Evolutionary conservation across 495 filamentous ascomycete species (phyloP), one percentile per base, ranked within the genome.

Genomic region (Aspergillus ellipticus): DNA sequence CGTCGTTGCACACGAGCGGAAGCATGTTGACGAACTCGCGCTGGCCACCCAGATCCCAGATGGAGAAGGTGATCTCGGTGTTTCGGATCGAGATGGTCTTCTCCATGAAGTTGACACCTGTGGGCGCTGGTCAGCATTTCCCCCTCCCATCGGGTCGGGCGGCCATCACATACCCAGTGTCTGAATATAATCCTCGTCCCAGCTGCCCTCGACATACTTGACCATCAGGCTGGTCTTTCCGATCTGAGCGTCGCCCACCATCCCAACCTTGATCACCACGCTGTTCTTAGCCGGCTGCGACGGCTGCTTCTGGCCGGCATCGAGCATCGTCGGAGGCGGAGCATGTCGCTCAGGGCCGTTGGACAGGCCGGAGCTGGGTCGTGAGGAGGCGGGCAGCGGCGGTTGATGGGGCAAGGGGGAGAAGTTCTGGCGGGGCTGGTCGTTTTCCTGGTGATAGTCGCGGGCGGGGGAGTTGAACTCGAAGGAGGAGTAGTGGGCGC

Each of bases 181-280:
- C 74, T 98, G 94, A 64, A 98, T 98, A 72, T 98, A 98, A 73
- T 98, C 94, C 74, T 98, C 94, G 72, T 98, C 94, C 89, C 95
- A 98, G 71, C 90, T 96, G 21, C 94, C 94, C 74, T 98, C 94
- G 35, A 98, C 94, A 63, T 98, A 98, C 73, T 98, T 98, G 49
- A 98, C 94, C 94, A 98, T 98, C 67, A 98, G 69, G 61, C 92
- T 96, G 4, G 94, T 98, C 79, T 98, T 98, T 56, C 94, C 94
- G 62, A 98, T 98, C 70, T 98, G 94, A 53, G 94, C 94, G 78
- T 98, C 94, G 50, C 94, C 94, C 26, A 98, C 94, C 95, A 98
- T 98, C 55, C 94, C 94, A 43, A 98, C 94, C 72, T 98, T 98
- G 75, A 98, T 97, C 37, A 98, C 94, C 11, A 98, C 95, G 57